Base-by-base conservation (phyloP, 495 filamentous ascomycete species). In the Amorphotheca resinae region DNA sequence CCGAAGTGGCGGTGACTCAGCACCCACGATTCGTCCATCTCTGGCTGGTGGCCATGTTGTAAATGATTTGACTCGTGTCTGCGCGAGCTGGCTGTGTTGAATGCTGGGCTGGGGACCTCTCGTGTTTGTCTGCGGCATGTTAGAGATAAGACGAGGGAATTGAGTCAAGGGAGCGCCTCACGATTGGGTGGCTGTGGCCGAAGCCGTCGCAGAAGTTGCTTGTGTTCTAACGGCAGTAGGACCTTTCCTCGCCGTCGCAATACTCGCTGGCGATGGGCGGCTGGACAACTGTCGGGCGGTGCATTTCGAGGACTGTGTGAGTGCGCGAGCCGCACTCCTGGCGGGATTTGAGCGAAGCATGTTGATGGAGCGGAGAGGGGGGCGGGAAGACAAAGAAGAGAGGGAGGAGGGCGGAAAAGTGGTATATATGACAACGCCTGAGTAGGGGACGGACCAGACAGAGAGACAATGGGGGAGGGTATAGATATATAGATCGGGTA, bases 11-110 rank as follows among this genome's bases (percentile, higher is more conserved):
- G 46, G 45, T 41, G 54, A 39, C 32, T 52, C 35, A 46, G 21
- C 41, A 68, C 73, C 39, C 70, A 77, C 76, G 76, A 77, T 51
- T 80, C 85, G 61, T 93, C 85, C 69, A 89, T 77, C 42, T 80
- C 75, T 34, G 72, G 68, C 44, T 67, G 62, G 52, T 69, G 66
- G 34, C 65, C 62, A 54, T 73, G 71, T 52, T 86, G 82, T 44
- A 87, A 72, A 26, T 48, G 41, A 35, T 50, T 49, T 28, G 22
- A 25, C n/a, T 40, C 22, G 14, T 48, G 66, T 80, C 59, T 54
- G 59, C 59, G 45, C 52, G 56, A 34, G 3, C 23, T 22, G n/a
- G 38, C 12, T 3, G 41, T 25, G 49, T 57, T 57, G 42, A 57
- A 57, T 9, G 55, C 32, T 16, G 55, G 49, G 37, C 42, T 48